Conservation (phyloP, 441 rosid genomes). For the Adansonia madagascariensis region DNA sequence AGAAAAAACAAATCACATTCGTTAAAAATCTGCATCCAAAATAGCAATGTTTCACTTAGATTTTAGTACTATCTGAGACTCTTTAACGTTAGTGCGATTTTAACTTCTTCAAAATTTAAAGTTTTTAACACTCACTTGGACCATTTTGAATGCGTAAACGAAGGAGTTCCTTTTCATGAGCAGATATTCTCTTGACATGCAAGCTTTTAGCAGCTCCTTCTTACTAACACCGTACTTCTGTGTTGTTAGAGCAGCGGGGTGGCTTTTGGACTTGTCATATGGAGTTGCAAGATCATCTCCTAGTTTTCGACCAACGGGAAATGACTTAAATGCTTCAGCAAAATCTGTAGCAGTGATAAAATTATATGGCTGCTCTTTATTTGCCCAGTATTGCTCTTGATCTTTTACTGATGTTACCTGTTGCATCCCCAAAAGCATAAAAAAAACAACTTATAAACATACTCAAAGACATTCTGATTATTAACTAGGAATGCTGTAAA, state of each 20-base stretch:
- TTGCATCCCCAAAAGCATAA: too few species aligned
- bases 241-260: constrained; percentile 55
- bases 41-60: too few species aligned
- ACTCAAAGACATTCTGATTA: neutral
- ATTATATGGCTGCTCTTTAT: constrained; percentile 54
- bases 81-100: too few species aligned
- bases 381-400: constrained; percentile 64
- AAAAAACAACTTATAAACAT: too few species aligned
- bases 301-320: constrained; percentile 51
- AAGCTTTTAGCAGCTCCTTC: constrained; percentile 64
- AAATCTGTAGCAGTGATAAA: constrained; percentile 60
- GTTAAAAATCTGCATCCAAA: too few species aligned
- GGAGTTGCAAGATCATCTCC: too few species aligned
- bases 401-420: constrained; percentile 75
- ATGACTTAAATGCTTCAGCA: constrained; percentile 66
- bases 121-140: constrained; percentile 69
- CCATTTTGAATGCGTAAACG: constrained; percentile 62
- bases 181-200: constrained; percentile 65
- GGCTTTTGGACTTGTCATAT: too few species aligned
- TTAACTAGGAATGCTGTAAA: too few species aligned
- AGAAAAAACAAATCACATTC: too few species aligned
- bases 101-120: too few species aligned
- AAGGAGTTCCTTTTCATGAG: constrained; percentile 90
- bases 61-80: too few species aligned
- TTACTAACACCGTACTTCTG: constrained; percentile 60